A percentile compares a stretch with the other conserved stretches of the same genome.
Conservation (phyloP, 306 rosid species). For the Trichosanthes cucumerina region DNA sequence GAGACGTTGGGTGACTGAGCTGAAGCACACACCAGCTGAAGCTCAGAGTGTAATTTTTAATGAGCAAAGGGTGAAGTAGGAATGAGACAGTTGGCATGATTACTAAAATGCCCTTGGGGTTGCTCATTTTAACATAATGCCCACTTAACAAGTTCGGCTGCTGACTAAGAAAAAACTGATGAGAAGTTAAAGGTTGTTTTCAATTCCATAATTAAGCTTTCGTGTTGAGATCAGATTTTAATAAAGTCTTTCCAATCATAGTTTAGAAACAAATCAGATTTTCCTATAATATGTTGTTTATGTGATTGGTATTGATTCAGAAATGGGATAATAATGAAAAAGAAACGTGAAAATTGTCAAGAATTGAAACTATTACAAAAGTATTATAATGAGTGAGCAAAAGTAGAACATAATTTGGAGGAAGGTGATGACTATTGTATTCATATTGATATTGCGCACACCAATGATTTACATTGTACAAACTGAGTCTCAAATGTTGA, state of each 20-base stretch:
- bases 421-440: not conserved
- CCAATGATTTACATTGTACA: slow-evolving; percentile 2
- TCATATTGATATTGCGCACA: not conserved
- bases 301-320: not conserved
- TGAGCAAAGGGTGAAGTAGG: not conserved
- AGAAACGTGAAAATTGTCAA: not conserved
- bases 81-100: not conserved
- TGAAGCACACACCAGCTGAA: not conserved
- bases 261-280: not conserved
- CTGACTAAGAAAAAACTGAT: not conserved
- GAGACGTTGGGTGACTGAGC: slow-evolving; percentile 1
- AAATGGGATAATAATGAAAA: not conserved
- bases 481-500: not conserved
- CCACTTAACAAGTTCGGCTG: not conserved
- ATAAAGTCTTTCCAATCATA: not conserved
- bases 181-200: not conserved
- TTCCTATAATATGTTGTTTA: not conserved
- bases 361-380: not conserved
- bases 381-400: not conserved
- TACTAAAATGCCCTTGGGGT: not conserved
- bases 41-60: not conserved
- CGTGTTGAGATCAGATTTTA: not conserved
- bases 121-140: not conserved
- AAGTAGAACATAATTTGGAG: not conserved
- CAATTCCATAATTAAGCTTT: not conserved